phyloP scores from a whole-genome alignment of 179 eudicot genomes.

The Dionaea muscipula region DNA sequence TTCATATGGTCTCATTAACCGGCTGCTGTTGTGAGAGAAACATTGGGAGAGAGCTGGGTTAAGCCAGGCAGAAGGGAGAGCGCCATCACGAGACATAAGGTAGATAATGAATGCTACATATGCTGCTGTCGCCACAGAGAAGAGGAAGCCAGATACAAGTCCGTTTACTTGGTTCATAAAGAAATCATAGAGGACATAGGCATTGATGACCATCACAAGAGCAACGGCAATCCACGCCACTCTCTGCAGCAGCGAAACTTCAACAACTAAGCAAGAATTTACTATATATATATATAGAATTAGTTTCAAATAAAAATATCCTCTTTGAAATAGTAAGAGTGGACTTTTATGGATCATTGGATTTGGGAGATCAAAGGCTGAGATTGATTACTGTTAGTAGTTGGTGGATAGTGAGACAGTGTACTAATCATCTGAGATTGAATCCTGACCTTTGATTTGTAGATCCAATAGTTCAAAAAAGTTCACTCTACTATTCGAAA shows the following conservation, averaged over 20 bases:
- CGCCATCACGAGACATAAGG: constrained; percentile 24
- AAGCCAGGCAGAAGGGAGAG: constrained; percentile 12
- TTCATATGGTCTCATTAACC: background rate
- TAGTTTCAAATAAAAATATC: too few relatives aligned
- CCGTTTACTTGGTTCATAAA: constrained; percentile 35
- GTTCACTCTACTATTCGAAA: too few relatives aligned
- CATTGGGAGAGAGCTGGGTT: background rate
- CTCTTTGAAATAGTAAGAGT: too few relatives aligned
- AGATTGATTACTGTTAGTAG: background rate
- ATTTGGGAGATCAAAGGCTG: too few relatives aligned
- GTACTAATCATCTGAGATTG: background rate
- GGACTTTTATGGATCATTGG: too few relatives aligned
- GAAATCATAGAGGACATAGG: constrained; percentile 43
- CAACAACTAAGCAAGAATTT: background rate
- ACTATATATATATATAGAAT: background rate
- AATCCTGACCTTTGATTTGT: too few relatives aligned
- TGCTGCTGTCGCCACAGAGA: constrained; percentile 25
- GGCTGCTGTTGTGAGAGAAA: background rate
- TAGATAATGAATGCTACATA: constrained; percentile 42
- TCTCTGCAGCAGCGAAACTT: constrained; percentile 23
- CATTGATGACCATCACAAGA: constrained; percentile 49
- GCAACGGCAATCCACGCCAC: constrained; percentile 45
- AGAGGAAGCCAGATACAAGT: constrained; percentile 21
- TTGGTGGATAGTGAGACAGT: background rate
- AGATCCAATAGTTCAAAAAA: too few relatives aligned